Evolutionary conservation across 78 protist genomes (phyloP).

Genomic region (Dictyostelium capitatum): DNA sequence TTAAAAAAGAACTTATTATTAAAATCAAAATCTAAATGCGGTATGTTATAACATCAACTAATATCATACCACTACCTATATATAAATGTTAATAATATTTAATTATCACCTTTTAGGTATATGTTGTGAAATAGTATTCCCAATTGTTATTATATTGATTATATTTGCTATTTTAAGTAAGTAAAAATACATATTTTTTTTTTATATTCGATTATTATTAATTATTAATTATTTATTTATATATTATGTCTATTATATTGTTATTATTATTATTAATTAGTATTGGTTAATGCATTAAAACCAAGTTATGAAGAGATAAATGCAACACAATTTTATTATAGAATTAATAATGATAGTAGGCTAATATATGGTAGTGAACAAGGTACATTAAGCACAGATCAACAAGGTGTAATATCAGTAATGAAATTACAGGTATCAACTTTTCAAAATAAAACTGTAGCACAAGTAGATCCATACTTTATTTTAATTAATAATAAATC

Average conservation of each 20-base stretch:
- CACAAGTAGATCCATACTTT: not conserved
- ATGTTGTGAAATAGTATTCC: conserved; percentile 52
- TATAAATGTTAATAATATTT: too few relatives aligned
- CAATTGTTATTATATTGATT: conserved; percentile 13
- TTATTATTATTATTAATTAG: not conserved
- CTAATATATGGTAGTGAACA: conserved; percentile 29
- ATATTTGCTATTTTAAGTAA: conserved; percentile 45
- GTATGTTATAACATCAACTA: too few relatives aligned
- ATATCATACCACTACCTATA: too few relatives aligned
- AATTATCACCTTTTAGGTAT: not conserved
- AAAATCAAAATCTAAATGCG: conserved; percentile 36
- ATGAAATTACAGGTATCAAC: conserved; percentile 18
- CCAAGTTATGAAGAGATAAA: conserved; percentile 15
- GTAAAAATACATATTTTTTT: not conserved
- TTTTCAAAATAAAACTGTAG: not conserved
- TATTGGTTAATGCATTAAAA: conserved; percentile 41
- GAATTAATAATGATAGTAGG: not conserved
- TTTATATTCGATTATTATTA: not conserved
- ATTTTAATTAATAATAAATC: not conserved
- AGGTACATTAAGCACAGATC: conserved; percentile 10
- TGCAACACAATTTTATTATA: not conserved
- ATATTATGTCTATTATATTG: not conserved
- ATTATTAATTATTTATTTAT: not conserved
- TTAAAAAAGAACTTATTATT: conserved; percentile 42
- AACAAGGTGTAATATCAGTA: not conserved